phyloP scores from a whole-genome alignment of 148 eudicot genomes.

The Fagopyrum tataricum region DNA sequence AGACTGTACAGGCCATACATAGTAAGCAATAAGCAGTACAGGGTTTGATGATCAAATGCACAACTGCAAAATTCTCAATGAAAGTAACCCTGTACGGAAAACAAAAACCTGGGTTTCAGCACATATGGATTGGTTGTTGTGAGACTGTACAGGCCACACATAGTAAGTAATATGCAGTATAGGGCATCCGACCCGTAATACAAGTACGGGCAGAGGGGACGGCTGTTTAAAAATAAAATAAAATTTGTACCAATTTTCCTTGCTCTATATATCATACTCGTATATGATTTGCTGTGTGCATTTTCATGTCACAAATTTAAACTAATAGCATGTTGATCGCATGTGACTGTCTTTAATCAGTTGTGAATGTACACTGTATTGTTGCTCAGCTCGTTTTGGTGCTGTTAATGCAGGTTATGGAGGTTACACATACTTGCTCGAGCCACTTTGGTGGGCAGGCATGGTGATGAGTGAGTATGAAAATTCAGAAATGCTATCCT shows the following conservation, averaged over 20 bases:
- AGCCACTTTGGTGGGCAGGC: conserved; percentile 97
- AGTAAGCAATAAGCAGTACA: neutral
- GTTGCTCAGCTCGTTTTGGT: conserved; percentile 3
- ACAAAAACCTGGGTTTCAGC: neutral
- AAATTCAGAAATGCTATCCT: neutral
- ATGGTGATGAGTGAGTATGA: conserved; percentile 59
- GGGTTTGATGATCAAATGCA: neutral
- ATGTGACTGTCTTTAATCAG: neutral
- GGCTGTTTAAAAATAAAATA: neutral
- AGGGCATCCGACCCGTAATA: neutral
- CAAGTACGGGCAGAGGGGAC: neutral
- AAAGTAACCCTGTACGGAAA: neutral
- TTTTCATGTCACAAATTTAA: neutral
- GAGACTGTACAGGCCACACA: neutral
- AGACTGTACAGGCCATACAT: neutral
- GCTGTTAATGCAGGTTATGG: conserved; percentile 50
- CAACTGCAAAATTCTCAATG: neutral
- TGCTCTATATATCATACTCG: neutral
- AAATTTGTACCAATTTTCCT: neutral
- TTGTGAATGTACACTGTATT: neutral
- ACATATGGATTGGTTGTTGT: neutral
- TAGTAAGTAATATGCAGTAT: neutral
- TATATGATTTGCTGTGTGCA: neutral
- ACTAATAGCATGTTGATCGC: neutral
- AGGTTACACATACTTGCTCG: conserved; percentile 67